These are phyloP conservation scores for Chaetoceros tenuissimus DNA, from an alignment of 108 stramenopile genomes.

Conservation along the genomic window DNA sequence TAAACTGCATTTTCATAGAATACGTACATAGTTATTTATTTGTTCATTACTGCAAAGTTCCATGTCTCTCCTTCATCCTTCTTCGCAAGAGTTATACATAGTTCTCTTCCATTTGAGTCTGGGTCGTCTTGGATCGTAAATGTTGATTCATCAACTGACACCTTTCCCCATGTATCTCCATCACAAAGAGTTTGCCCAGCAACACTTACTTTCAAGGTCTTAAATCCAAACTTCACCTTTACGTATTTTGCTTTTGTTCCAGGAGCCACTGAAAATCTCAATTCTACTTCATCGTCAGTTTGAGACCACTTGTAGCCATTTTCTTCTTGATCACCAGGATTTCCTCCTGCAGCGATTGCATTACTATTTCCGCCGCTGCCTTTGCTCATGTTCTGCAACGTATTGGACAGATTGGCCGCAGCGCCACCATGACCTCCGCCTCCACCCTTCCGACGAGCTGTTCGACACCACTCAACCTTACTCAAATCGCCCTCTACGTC, in stretches of 20 bases:
- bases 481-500: conserved; percentile 32
- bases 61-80: conserved; percentile 30
- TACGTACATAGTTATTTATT: neutral
- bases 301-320: conserved; percentile 55
- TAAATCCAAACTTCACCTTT: conserved; percentile 45
- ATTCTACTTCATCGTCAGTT: conserved; percentile 67
- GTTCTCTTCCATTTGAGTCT: conserved; percentile 23
- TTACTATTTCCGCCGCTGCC: conserved; percentile 11
- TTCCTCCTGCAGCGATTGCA: conserved; percentile 7
- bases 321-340: conserved; percentile 16
- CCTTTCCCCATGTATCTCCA: conserved; percentile 34
- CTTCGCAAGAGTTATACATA: conserved; percentile 48
- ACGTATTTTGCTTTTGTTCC: conserved; percentile 52
- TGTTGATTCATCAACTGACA: conserved; percentile 46
- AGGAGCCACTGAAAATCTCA: conserved; percentile 42
- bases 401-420: conserved; percentile 22
- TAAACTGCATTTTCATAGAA: neutral
- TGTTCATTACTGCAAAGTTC: conserved; percentile 18
- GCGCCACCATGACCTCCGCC: conserved; percentile 40
- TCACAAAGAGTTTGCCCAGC: conserved; percentile 33
- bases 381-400: conserved; percentile 12
- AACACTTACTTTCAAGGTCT: conserved; percentile 43
- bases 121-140: conserved; percentile 51
- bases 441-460: conserved; percentile 38
- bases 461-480: conserved; percentile 32